Percentiles rank a stretch among this genome's conserved stretches.
phyloP scores from a whole-genome alignment of 352 stramenopile genomes.

The Globisporangium recalcitrans region DNA sequence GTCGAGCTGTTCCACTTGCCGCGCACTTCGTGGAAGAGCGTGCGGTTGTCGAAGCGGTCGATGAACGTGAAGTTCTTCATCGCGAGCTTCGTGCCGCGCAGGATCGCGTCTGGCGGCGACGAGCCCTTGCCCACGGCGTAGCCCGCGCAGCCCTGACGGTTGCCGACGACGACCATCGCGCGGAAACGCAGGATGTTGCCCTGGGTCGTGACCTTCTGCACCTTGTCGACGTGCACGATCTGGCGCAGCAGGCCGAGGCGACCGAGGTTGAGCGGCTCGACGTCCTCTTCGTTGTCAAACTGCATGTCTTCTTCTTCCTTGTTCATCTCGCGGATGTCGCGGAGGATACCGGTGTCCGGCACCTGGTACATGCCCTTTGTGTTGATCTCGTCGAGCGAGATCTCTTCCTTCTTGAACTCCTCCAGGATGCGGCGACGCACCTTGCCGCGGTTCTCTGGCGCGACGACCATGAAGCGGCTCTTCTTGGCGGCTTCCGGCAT shows the following conservation, averaged over 20 bases:
- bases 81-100: conserved; percentile 85
- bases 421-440: conserved; percentile 72
- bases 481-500: conserved; percentile 73
- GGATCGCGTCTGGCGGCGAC: conserved; percentile 84
- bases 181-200: conserved; percentile 92
- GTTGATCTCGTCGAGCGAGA: conserved; percentile 56
- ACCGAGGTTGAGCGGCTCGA: conserved; percentile 59
- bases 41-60: conserved; percentile 90
- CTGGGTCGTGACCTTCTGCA: conserved; percentile 88
- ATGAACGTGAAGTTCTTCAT: conserved; percentile 94
- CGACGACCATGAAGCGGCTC: conserved; percentile 67
- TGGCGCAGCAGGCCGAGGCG: conserved; percentile 65
- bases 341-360: conserved; percentile 55
- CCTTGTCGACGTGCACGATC: conserved; percentile 81
- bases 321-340: conserved; percentile 66
- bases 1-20: conserved; percentile 95
- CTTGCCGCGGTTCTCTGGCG: conserved; percentile 71
- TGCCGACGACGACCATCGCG: conserved; percentile 91
- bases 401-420: conserved; percentile 71
- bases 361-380: conserved; percentile 37
- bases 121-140: conserved; percentile 92
- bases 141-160: conserved; percentile 89
- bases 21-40: conserved; percentile 89
- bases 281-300: conserved; percentile 58
- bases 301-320: conserved; percentile 66